Percentiles rank a stretch among this genome's conserved stretches.
Evolutionary conservation across 2,329 filamentous ascomycete genomes (phyloP).

Genomic region (Scolecobasidium constrictum): DNA sequence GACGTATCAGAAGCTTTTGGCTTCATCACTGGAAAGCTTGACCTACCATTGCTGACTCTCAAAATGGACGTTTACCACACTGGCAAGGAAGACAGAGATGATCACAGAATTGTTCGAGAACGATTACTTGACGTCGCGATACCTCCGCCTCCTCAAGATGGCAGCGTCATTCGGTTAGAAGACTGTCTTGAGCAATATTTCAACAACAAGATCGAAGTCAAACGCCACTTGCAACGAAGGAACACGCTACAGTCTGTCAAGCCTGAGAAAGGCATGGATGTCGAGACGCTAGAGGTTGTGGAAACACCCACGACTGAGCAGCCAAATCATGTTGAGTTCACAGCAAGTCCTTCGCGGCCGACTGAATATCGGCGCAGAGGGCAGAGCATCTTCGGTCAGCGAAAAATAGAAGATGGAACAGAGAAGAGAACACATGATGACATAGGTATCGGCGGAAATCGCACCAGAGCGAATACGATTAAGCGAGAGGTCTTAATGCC

Average conservation of each 20-base stretch:
- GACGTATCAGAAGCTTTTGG: constrained; percentile 93
- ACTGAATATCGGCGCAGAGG: constrained; percentile 28
- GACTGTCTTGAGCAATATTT: constrained; percentile 92
- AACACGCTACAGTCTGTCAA: constrained; percentile 44
- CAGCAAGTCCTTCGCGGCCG: constrained; percentile 17
- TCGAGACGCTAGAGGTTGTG: constrained; percentile 4
- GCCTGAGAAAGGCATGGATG: constrained; percentile 11
- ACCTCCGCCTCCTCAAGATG: constrained; percentile 57
- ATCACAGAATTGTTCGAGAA: constrained; percentile 93
- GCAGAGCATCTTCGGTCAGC: constrained; percentile 39
- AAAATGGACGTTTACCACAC: constrained; percentile 94
- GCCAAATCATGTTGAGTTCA: constrained; percentile 31
- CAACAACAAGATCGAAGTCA: constrained; percentile 85
- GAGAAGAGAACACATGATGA: constrained; percentile 39
- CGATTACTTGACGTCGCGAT: constrained; percentile 83
- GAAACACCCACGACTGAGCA: constrained; percentile 23
- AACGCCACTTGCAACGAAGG: constrained; percentile 53
- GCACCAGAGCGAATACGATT: constrained; percentile 26
- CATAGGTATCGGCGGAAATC: constrained; percentile 15
- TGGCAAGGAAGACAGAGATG: constrained; percentile 72
- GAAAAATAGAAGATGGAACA: constrained; percentile 21
- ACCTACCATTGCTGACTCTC: constrained; percentile 75
- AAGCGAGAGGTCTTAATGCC: constrained; percentile 85
- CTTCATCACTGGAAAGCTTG: constrained; percentile 83
- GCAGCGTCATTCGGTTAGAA: constrained; percentile 66